Conservation (phyloP, 768 basidiomycete genomes). For the Bullera alba region DNA sequence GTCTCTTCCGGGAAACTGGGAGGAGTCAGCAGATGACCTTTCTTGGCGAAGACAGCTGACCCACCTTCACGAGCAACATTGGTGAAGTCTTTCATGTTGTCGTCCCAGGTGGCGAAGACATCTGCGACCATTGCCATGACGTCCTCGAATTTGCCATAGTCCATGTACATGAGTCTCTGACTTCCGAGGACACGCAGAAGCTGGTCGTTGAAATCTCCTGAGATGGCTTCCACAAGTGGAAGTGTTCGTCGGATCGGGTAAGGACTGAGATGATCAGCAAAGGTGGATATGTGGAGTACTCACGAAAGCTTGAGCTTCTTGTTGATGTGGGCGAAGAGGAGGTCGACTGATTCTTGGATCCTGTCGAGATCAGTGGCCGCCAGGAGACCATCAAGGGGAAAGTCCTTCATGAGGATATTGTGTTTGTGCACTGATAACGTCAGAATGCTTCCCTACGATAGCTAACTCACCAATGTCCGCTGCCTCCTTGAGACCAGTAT, state of each 20-base stretch:
- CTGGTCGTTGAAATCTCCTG: slow-evolving; percentile 93
- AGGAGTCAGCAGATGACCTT: not conserved
- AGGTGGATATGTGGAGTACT: slow-evolving; percentile 18
- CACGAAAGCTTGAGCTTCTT: slow-evolving; percentile 85
- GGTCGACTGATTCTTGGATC: slow-evolving; percentile 76
- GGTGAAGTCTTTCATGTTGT: slow-evolving; percentile 80
- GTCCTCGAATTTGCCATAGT: slow-evolving; percentile 88
- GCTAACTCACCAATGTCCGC: slow-evolving; percentile 65
- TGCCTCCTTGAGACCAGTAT: slow-evolving; percentile 92
- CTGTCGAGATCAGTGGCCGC: slow-evolving; percentile 94
- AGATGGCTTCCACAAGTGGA: slow-evolving; percentile 96
- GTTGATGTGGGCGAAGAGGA: slow-evolving; percentile 89
- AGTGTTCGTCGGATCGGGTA: slow-evolving; percentile 94
- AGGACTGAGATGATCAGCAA: slow-evolving; percentile 49
- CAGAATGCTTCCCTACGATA: not conserved
- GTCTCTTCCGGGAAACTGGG: slow-evolving; percentile 70
- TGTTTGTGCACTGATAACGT: slow-evolving; percentile 88
- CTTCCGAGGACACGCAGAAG: slow-evolving; percentile 83
- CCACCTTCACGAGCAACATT: slow-evolving; percentile 73
- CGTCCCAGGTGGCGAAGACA: slow-evolving; percentile 84
- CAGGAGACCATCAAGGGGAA: slow-evolving; percentile 90
- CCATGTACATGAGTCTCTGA: slow-evolving; percentile 84
- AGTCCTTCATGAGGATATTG: slow-evolving; percentile 98
- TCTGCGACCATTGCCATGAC: slow-evolving; percentile 65
- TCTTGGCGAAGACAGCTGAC: not conserved